Evolutionary conservation across 331 rosid genomes (phyloP).

Genomic region (Quercus tomentella): DNA sequence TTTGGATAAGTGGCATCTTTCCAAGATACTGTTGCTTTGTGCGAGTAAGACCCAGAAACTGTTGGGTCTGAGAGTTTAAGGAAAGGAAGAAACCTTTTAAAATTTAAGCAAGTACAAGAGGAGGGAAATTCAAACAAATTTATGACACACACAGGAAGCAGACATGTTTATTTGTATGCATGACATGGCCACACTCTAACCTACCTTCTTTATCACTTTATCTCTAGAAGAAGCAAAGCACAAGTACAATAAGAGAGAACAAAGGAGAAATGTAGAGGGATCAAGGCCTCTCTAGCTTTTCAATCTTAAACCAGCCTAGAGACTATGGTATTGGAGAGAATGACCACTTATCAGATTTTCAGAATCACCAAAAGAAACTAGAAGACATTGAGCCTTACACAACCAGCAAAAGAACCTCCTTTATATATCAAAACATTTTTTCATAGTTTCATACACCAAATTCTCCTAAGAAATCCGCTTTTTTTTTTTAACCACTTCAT

Average conservation of each 20-base stretch:
- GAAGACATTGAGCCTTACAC: not conserved
- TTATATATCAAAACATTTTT: not conserved
- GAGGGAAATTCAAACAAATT: not conserved
- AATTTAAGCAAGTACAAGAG: not conserved
- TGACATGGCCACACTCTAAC: not conserved
- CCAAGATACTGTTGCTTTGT: slow-evolving; percentile 51
- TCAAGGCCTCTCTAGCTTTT: not conserved
- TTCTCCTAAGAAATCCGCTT: too few relatives aligned
- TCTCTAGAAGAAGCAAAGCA: not conserved
- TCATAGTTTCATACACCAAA: not conserved
- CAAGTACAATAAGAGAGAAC: not conserved
- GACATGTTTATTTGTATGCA: not conserved
- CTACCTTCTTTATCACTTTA: not conserved
- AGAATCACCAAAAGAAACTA: not conserved
- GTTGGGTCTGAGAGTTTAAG: slow-evolving; percentile 40
- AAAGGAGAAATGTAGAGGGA: not conserved
- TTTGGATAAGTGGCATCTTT: slow-evolving; percentile 36
- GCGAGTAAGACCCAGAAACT: slow-evolving; percentile 46
- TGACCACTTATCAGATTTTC: not conserved
- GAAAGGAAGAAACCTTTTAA: slow-evolving; percentile 2
- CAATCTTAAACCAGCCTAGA: not conserved
- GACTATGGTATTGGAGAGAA: not conserved
- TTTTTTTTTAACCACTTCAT: too few relatives aligned
- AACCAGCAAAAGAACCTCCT: not conserved
- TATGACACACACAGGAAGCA: not conserved